phyloP scores from a whole-genome alignment of 2,329 filamentous ascomycete genomes.

The Akanthomyces muscarius region DNA sequence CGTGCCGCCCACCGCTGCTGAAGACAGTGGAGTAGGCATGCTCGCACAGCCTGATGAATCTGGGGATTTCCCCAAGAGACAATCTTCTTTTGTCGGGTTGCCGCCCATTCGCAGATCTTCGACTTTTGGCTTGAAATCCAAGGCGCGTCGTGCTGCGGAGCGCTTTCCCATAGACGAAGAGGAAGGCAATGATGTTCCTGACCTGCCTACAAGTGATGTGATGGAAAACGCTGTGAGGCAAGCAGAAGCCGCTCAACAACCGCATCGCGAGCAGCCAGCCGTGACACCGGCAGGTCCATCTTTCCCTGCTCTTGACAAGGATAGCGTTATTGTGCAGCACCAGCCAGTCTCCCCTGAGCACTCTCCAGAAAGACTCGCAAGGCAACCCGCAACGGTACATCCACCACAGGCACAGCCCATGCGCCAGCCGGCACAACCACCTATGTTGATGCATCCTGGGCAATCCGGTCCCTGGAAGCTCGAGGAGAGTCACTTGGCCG shows the following conservation, averaged over 20 bases:
- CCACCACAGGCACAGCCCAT: background rate
- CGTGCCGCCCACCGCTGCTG: background rate
- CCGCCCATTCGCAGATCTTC: constrained; percentile 57
- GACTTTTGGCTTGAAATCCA: constrained; percentile 45
- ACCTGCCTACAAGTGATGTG: background rate
- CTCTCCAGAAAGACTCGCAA: background rate
- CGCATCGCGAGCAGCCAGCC: background rate
- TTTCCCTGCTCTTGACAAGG: background rate
- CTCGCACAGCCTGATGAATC: constrained; percentile 18
- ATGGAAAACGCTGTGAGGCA: background rate
- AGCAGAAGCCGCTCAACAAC: background rate
- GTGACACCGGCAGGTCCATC: background rate
- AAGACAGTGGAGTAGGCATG: constrained; percentile 15
- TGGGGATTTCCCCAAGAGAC: constrained; percentile 35
- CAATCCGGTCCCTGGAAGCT: constrained; percentile 47
- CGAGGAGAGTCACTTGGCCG: constrained; percentile 50
- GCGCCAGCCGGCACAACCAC: background rate
- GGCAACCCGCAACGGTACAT: background rate
- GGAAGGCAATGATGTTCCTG: constrained; percentile 8
- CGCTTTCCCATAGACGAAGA: constrained; percentile 33
- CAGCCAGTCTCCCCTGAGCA: background rate
- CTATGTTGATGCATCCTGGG: constrained; percentile 23
- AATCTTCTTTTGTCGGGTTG: constrained; percentile 52
- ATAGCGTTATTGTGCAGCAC: background rate
- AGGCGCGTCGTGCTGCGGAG: constrained; percentile 32